Evolutionary conservation across 176 grass and related monocot species (phyloP).

Genomic region (Oryza brachyantha): DNA sequence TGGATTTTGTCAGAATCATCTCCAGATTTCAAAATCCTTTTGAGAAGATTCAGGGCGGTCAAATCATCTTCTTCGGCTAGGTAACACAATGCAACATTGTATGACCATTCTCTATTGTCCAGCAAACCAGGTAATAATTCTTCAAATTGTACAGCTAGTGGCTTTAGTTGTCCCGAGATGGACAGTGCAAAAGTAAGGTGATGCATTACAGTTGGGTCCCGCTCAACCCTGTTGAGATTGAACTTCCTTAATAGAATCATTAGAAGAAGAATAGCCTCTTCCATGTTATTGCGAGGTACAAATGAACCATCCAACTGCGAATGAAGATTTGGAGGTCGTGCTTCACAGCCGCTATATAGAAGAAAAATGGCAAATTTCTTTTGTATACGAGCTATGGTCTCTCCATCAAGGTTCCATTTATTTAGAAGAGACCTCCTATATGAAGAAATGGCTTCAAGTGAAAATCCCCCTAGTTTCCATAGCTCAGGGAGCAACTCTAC

Average conservation of each 20-base stretch:
- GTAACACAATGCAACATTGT: conserved; percentile 91
- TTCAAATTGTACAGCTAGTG: conserved; percentile 72
- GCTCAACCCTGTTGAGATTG: conserved; percentile 65
- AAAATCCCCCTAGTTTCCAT: conserved; percentile 68
- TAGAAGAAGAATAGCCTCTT: conserved; percentile 94
- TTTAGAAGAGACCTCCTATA: conserved; percentile 84
- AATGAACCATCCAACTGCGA: conserved; percentile 86
- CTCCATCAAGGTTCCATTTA: conserved; percentile 80
- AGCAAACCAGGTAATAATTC: conserved; percentile 65
- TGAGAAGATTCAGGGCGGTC: conserved; percentile 70
- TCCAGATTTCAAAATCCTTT: conserved; percentile 55
- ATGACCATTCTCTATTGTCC: conserved; percentile 65
- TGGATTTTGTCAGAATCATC: conserved; percentile 67
- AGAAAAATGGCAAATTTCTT: conserved; percentile 85
- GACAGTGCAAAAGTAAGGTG: conserved; percentile 88
- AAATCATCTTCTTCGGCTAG: conserved; percentile 74
- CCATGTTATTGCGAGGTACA: conserved; percentile 85
- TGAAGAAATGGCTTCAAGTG: conserved; percentile 75
- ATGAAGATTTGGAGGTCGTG: conserved; percentile 74
- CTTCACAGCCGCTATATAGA: conserved; percentile 87
- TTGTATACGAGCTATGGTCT: conserved; percentile 70
- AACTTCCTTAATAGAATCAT: conserved; percentile 88
- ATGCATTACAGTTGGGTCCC: conserved; percentile 71
- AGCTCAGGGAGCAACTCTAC: conserved; percentile 85
- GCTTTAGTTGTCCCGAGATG: conserved; percentile 63